Conservation (phyloP, 202 grass and related monocot genomes). For the Sporobolus alterniflorus region DNA sequence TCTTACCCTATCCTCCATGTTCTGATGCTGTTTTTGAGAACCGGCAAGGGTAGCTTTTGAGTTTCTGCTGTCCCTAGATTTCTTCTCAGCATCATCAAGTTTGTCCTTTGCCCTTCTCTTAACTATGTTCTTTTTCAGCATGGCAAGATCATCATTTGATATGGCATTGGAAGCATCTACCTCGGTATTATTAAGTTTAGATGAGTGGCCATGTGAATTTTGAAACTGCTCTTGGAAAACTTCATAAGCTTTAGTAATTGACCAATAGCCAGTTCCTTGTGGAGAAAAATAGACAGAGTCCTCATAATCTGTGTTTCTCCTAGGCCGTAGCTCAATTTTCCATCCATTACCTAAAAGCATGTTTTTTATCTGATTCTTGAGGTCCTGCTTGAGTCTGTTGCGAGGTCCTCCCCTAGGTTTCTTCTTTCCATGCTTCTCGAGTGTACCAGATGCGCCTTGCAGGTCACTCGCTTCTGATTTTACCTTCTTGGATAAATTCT, state of each 20-base stretch:
- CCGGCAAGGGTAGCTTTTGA: constrained; percentile 24
- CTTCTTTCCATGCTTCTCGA: constrained; percentile 39
- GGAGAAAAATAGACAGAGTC: constrained; percentile 95
- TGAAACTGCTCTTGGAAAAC: constrained; percentile 70
- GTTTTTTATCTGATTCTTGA: constrained; percentile 76
- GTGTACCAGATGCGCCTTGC: constrained; percentile 25
- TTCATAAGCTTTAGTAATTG: constrained; percentile 94
- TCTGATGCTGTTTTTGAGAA: constrained; percentile 38
- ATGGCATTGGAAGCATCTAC: constrained; percentile 40
- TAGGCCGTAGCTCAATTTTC: constrained; percentile 84
- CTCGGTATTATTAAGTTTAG: constrained; percentile 28
- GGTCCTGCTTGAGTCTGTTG: constrained; percentile 65
- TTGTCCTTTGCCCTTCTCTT: constrained; percentile 55
- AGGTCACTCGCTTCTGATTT: constrained; percentile 30
- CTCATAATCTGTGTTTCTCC: constrained; percentile 79
- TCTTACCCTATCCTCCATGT: constrained; percentile 32
- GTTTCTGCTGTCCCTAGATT: constrained; percentile 42
- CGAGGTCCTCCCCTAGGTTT: constrained; percentile 48
- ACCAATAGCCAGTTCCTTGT: constrained; percentile 82
- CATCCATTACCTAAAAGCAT: constrained; percentile 89
- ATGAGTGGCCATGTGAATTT: constrained; percentile 27
- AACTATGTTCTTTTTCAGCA: constrained; percentile 82
- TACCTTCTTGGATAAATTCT: constrained; percentile 46
- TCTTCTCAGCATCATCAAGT: constrained; percentile 52
- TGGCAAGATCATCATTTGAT: constrained; percentile 69